Conservation (phyloP, 192 early-diverging fungal genomes). For the Backusella australiensis region DNA sequence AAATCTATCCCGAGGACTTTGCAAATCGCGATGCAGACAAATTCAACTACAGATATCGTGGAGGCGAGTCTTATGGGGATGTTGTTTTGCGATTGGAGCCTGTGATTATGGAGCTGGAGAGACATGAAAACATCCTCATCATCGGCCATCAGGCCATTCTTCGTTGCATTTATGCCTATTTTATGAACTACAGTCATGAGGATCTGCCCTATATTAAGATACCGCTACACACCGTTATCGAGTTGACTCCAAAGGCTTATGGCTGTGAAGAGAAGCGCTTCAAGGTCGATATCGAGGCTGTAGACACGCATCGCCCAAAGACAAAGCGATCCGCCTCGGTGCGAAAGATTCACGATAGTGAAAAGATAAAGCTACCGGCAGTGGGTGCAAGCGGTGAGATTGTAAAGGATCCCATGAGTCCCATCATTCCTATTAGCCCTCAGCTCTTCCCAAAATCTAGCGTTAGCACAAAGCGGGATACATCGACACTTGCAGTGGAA, state of each 20-base stretch:
- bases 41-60: constrained; percentile 81
- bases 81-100: constrained; percentile 96
- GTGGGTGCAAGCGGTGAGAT: constrained; percentile 35
- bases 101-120: constrained; percentile 98
- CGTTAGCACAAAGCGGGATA: neutral
- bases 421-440: constrained; percentile 29
- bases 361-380: neutral
- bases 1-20: constrained; percentile 91
- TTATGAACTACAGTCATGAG: constrained; percentile 89
- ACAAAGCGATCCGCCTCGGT: constrained; percentile 28
- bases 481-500: neutral
- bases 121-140: constrained; percentile 95
- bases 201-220: constrained; percentile 99
- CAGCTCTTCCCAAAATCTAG: neutral
- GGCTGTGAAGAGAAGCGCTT: constrained; percentile 92
- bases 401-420: constrained; percentile 21
- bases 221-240: constrained; percentile 95
- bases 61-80: constrained; percentile 92
- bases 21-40: constrained; percentile 96
- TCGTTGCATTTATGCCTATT: constrained; percentile 97
- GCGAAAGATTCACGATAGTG: neutral
- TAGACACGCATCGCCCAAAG: constrained; percentile 92
- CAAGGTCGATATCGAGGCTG: constrained; percentile 94
- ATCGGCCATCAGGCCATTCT: constrained; percentile 98
- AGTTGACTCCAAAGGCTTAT: constrained; percentile 96